Base-by-base conservation (phyloP, 306 rosid genomes). In the Corylus avellana region DNA sequence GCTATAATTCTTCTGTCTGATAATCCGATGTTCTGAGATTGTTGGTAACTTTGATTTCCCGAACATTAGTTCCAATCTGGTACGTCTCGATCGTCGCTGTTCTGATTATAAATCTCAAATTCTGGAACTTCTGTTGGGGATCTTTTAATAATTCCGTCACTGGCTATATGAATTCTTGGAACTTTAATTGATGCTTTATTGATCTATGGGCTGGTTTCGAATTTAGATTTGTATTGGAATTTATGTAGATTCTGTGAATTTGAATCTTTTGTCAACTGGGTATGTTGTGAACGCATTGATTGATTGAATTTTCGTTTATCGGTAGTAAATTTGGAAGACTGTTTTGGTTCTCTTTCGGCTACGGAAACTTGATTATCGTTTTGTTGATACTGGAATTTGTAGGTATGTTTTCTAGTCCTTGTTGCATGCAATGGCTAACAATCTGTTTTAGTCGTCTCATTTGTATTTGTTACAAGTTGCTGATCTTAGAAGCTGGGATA, bases 11-110 rank as follows among this genome's bases (percentile, higher is more conserved):
- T 78, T 77, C 70, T 35, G 53, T 82, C 80, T 89, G 86, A 90
- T 85, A 82, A 85, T 86, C 79, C 81, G 79, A 85, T 87, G 89
- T 79, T 92, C 86, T 81, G 80, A 87, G 84, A 80, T 83, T 85
- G 81, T 79, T 80, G 83, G 29, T 83, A 50, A 77, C 80, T 84
- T 69, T 84, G 93, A 88, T 90, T 92, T 37, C 82, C 86, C 49
- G 73, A 82, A 70, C 81, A 67, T 78, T 79, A 75, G 62, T 77
- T 78, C 67, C 66, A 70, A 86, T 86, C 91, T 49, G 91, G 91
- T 89, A 79, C 56, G 87, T 87, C 55, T 86, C 83, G 82, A 87
- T 89, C 81, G 44, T 87, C 55, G 69, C 7, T 53, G 25, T 70
- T 72, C 81, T 68, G 85, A 76, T 75, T 81, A 66, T 44, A 72